Conservation (phyloP, 2,329 filamentous ascomycete genomes). For the Fusarium sp. region DNA sequence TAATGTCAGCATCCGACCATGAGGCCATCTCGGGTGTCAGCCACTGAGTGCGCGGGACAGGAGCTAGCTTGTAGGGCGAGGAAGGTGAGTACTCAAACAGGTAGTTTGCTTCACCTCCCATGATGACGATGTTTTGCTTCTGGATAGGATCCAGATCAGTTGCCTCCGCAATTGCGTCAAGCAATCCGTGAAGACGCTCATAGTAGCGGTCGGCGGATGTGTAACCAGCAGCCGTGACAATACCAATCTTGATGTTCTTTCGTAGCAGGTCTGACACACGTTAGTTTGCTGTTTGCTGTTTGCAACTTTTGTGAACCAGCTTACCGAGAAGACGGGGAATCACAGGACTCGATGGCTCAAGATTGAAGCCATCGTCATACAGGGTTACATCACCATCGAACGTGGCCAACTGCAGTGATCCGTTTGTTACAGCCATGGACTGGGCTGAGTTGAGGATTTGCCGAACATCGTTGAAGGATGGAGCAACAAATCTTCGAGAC, state of each 20-base stretch:
- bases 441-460: slow-evolving; percentile 95
- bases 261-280: slow-evolving; percentile 71
- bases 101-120: slow-evolving; percentile 97
- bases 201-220: slow-evolving; percentile 89
- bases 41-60: slow-evolving; percentile 76
- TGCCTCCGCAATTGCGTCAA: slow-evolving; percentile 78
- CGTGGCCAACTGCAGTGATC: slow-evolving; percentile 84
- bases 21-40: slow-evolving; percentile 80
- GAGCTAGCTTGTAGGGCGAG: slow-evolving; percentile 74
- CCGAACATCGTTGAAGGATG: slow-evolving; percentile 96
- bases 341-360: slow-evolving; percentile 80
- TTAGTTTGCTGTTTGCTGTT: slow-evolving; percentile 6
- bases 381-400: slow-evolving; percentile 98
- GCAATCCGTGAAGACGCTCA: slow-evolving; percentile 83
- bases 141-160: slow-evolving; percentile 70
- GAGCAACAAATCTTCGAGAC: slow-evolving; percentile 90
- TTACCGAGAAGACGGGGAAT: slow-evolving; percentile 71
- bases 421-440: slow-evolving; percentile 86
- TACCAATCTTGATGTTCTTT: slow-evolving; percentile 86
- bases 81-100: slow-evolving; percentile 81
- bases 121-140: slow-evolving; percentile 85
- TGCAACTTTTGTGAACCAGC: background rate
- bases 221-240: slow-evolving; percentile 97
- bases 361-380: slow-evolving; percentile 87
- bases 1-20: slow-evolving; percentile 83